A percentile compares a stretch with the other conserved stretches of the same genome.
Conservation (phyloP, 2,329 filamentous ascomycete species). For the Fusarium devonianum region DNA sequence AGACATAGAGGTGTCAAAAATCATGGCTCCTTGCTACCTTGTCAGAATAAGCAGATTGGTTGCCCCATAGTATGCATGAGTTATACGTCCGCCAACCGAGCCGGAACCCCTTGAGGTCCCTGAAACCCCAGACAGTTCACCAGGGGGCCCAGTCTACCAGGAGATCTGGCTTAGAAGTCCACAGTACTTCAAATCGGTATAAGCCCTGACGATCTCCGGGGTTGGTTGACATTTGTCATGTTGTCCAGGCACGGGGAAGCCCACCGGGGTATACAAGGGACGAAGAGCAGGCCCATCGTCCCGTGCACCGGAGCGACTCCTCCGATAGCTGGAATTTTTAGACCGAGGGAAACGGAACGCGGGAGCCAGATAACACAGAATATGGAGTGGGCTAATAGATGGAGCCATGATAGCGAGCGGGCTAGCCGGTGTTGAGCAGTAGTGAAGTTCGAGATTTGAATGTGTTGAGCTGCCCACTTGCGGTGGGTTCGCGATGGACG, state of each 20-base stretch:
- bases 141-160: not conserved
- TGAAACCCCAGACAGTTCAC: too few relatives aligned
- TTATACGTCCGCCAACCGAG: not conserved
- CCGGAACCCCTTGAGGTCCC: not conserved
- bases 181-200: conserved; percentile 21
- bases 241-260: too few relatives aligned
- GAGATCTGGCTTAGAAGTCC: conserved; percentile 7
- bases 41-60: not conserved
- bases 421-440: not conserved
- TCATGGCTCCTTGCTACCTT: too few relatives aligned
- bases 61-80: conserved; percentile 7
- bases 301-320: conserved; percentile 11
- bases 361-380: conserved; percentile 1
- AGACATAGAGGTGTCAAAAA: too few relatives aligned
- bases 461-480: not conserved
- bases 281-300: too few relatives aligned
- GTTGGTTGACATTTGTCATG: too few relatives aligned
- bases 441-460: not conserved
- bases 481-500: conserved; percentile 14
- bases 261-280: too few relatives aligned
- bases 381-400: not conserved
- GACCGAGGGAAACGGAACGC: conserved; percentile 3
- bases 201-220: too few relatives aligned
- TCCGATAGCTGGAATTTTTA: conserved; percentile 12
- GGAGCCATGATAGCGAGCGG: not conserved